Conservation (phyloP, 306 rosid genomes). For the Gleditsia sinensis region DNA sequence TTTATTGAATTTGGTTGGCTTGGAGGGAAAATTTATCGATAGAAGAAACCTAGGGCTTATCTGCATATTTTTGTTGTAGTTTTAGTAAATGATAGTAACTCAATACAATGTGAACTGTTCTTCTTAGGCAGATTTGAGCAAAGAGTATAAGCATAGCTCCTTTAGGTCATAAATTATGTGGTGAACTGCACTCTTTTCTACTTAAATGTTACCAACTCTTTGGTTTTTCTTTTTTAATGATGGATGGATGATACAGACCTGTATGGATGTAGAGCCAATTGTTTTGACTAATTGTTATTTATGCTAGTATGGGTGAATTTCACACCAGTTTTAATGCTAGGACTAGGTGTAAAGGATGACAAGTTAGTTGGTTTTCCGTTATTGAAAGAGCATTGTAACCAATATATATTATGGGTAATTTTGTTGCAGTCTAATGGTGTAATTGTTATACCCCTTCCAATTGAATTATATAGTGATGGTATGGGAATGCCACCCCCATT, state of each 20-base stretch:
- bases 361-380: not conserved
- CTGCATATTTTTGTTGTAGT: not conserved
- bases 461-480: not conserved
- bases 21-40: not conserved
- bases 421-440: not conserved
- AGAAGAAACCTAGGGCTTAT: not conserved
- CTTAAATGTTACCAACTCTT: not conserved
- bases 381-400: not conserved
- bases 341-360: not conserved
- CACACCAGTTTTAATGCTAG: not conserved
- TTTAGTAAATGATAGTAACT: not conserved
- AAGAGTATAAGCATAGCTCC: not conserved
- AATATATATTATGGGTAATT: not conserved
- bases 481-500: not conserved
- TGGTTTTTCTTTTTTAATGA: too few relatives aligned
- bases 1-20: not conserved
- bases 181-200: not conserved
- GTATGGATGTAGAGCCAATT: too few relatives aligned
- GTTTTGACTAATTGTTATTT: not conserved
- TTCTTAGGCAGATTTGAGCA: not conserved
- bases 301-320: not conserved
- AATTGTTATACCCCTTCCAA: not conserved
- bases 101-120: not conserved
- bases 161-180: not conserved
- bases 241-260: too few relatives aligned